These are phyloP conservation scores for Pleurotus sapidus DNA, from an alignment of 768 basidiomycete genomes.

Conservation along the genomic window DNA sequence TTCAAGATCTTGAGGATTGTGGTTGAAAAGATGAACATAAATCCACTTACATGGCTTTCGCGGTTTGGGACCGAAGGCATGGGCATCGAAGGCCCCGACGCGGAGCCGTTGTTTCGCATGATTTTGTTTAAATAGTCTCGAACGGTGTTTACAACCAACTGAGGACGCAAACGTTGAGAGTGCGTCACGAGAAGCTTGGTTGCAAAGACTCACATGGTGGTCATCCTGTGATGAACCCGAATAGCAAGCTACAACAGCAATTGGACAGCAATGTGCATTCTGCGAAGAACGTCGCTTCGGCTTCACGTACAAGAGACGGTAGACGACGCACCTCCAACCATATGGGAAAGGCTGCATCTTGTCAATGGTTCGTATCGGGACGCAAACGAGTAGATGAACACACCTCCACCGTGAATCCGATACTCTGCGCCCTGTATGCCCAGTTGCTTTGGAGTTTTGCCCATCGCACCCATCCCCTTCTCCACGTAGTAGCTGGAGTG, in stretches of 20 bases:
- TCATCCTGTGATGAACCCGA: constrained; percentile 82
- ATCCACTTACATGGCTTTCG: constrained; percentile 24
- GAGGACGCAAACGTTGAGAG: not conserved
- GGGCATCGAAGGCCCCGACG: constrained; percentile 21
- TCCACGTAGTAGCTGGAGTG: constrained; percentile 87
- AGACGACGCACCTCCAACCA: constrained; percentile 60
- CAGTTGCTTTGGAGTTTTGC: constrained; percentile 70
- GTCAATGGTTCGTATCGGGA: constrained; percentile 3
- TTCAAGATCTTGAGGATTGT: no score
- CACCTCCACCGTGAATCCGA: constrained; percentile 75
- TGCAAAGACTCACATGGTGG: constrained; percentile 55
- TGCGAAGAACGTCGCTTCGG: constrained; percentile 21
- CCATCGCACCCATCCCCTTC: constrained; percentile 83
- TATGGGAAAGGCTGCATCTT: constrained; percentile 70
- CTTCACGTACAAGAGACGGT: constrained; percentile 21
- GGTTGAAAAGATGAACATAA: no score
- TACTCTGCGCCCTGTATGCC: constrained; percentile 60
- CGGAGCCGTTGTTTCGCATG: constrained; percentile 29
- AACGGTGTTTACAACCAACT: constrained; percentile 66
- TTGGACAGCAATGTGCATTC: constrained; percentile 84
- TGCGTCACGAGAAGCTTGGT: not conserved
- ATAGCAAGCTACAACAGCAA: constrained; percentile 74
- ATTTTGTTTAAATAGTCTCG: constrained; percentile 72
- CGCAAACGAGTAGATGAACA: constrained; percentile 17
- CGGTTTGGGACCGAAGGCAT: constrained; percentile 28